Evolutionary conservation across 495 filamentous ascomycete genomes (phyloP).

Genomic region (Penicillium lividum): DNA sequence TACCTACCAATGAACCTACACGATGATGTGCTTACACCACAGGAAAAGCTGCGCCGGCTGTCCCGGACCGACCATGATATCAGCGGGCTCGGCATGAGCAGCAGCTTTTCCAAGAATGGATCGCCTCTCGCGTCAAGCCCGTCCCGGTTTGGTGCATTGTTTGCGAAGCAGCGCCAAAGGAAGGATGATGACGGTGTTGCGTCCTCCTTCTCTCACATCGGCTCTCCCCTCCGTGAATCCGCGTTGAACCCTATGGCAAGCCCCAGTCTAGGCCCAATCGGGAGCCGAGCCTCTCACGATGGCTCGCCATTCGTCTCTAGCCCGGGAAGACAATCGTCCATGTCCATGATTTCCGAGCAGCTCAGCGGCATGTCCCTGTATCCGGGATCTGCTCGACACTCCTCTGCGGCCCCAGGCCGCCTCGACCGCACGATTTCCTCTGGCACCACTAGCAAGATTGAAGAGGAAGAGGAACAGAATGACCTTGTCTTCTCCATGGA

Average conservation of each 20-base stretch:
- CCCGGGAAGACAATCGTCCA: conserved; percentile 63
- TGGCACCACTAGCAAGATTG: conserved; percentile 64
- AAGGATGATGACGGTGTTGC: conserved; percentile 69
- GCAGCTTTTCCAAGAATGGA: conserved; percentile 71
- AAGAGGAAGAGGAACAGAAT: conserved; percentile 60
- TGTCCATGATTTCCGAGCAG: conserved; percentile 73
- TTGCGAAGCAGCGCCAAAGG: conserved; percentile 69
- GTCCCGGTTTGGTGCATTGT: conserved; percentile 83
- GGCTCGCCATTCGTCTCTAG: conserved; percentile 64
- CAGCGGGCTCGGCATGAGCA: conserved; percentile 60
- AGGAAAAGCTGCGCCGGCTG: conserved; percentile 81
- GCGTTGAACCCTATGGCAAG: conserved; percentile 57
- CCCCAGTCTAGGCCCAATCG: conserved; percentile 64
- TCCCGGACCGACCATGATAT: conserved; percentile 71
- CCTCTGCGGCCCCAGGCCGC: conserved; percentile 35
- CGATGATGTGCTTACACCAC: conserved; percentile 90
- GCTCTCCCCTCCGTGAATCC: conserved; percentile 91
- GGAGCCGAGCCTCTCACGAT: conserved; percentile 54
- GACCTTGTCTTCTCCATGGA: conserved; percentile 84
- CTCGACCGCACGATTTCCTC: conserved; percentile 48
- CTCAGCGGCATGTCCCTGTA: conserved; percentile 53
- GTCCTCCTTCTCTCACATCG: conserved; percentile 80
- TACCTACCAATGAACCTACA: conserved; percentile 83
- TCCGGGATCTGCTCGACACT: conserved; percentile 45
- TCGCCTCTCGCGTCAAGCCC: conserved; percentile 80